A percentile compares a stretch with the other conserved stretches of the same genome.
Conservation (phyloP, 495 filamentous ascomycete species). For the Pseudomonodictys pantanalensis region DNA sequence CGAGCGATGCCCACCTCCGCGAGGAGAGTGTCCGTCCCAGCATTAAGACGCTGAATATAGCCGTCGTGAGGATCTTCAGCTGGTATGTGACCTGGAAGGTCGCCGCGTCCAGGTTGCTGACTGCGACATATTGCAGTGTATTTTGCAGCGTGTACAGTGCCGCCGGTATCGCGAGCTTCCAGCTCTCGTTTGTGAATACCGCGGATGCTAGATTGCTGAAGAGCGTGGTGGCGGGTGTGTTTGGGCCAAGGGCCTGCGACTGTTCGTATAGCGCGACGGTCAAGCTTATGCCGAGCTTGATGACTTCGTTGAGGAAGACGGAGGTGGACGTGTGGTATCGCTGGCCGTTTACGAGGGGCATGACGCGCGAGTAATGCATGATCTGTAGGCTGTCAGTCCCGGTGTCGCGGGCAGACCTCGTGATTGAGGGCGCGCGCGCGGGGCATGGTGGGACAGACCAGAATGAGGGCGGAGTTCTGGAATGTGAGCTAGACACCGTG, state of each 20-base stretch:
- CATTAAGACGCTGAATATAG: conserved; percentile 79
- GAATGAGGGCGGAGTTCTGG: conserved; percentile 75
- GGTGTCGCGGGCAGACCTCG: neutral
- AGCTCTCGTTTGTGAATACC: conserved; percentile 89
- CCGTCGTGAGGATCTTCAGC: conserved; percentile 86
- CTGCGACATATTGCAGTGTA: conserved; percentile 84
- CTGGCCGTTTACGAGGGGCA: conserved; percentile 76
- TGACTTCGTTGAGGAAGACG: conserved; percentile 87
- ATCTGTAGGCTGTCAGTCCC: conserved; percentile 51
- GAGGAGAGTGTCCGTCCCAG: conserved; percentile 65
- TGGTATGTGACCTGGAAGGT: conserved; percentile 93
- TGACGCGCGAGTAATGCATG: conserved; percentile 89
- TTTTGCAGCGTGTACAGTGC: conserved; percentile 87
- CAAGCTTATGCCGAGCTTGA: conserved; percentile 82
- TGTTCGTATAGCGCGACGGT: conserved; percentile 87
- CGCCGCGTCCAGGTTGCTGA: conserved; percentile 86
- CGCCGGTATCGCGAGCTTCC: conserved; percentile 92
- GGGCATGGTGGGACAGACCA: conserved; percentile 48
- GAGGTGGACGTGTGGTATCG: conserved; percentile 92
- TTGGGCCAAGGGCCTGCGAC: conserved; percentile 67
- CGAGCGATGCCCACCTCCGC: conserved; percentile 73
- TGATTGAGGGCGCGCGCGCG: neutral
- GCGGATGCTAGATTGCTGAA: conserved; percentile 74
- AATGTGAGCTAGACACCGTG: conserved; percentile 60
- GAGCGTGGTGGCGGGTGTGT: conserved; percentile 73